Conservation (phyloP, 352 stramenopile species). For the Phytophthora brassicae region DNA sequence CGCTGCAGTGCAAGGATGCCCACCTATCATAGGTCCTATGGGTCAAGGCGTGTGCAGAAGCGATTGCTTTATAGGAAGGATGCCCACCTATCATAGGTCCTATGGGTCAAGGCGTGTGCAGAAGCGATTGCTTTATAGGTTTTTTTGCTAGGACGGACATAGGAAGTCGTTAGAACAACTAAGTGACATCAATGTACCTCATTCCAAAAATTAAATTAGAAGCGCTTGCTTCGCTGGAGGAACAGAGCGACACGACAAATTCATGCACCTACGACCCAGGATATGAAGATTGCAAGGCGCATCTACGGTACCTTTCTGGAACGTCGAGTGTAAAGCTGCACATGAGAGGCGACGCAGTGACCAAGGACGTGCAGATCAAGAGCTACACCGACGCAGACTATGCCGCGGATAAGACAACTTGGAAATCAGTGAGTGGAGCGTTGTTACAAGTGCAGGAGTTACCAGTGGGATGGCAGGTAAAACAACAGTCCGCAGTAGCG, state of each 20-base stretch:
- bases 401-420: background rate
- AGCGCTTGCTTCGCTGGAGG: slow-evolving; percentile 13
- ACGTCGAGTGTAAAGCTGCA: too few species aligned
- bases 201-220: too few species aligned
- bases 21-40: too few species aligned
- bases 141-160: too few species aligned
- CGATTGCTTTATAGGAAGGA: too few species aligned
- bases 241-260: background rate
- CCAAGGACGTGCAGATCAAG: too few species aligned
- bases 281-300: background rate
- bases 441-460: background rate
- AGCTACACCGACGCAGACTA: slow-evolving; percentile 14
- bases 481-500: slow-evolving; percentile 1
- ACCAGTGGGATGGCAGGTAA: background rate
- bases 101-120: background rate
- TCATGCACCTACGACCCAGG: background rate
- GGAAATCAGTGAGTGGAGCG: slow-evolving; percentile 1
- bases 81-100: too few species aligned
- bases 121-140: background rate
- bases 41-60: slow-evolving; percentile 1
- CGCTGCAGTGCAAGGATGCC: too few species aligned
- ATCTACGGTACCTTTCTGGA: background rate
- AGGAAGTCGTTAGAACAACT: too few species aligned
- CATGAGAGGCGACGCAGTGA: too few species aligned
- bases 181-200: too few species aligned